Conservation (phyloP, 148 eudicot genomes). For the Rhododendron williamsianum region DNA sequence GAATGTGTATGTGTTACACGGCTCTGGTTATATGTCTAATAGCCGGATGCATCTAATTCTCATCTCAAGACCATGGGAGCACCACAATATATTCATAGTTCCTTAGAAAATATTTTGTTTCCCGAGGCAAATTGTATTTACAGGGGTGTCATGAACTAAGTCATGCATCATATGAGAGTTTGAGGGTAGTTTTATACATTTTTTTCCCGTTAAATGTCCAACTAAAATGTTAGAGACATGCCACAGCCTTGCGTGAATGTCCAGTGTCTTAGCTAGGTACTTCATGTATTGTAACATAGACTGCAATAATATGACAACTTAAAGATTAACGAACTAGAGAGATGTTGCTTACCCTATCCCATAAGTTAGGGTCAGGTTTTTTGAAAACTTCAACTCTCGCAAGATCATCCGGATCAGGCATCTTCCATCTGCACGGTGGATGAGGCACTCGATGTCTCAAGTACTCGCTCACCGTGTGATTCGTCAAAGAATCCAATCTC, state of each 20-base stretch:
- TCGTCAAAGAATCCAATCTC: constrained; percentile 26
- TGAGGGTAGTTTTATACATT: neutral
- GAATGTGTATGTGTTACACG: too few species aligned
- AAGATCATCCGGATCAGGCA: constrained; percentile 49
- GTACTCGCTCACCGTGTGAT: constrained; percentile 65
- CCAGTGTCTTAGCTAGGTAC: neutral
- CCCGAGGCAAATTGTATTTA: neutral
- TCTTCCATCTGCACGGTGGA: constrained; percentile 64
- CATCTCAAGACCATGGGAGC: neutral
- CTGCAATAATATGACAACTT: neutral
- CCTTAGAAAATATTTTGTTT: neutral
- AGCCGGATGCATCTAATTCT: neutral
- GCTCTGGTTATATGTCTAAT: neutral
- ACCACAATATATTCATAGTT: neutral
- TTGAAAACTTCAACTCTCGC: constrained; percentile 54
- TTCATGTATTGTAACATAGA: neutral
- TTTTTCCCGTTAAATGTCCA: neutral
- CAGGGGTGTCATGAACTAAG: neutral
- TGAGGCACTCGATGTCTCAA: constrained; percentile 44
- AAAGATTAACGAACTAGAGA: neutral
- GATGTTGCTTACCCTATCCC: constrained; percentile 66
- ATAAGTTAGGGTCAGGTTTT: constrained; percentile 65
- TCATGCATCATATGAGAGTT: neutral
- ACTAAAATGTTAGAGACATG: neutral
- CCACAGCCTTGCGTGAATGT: neutral